phyloP scores from a whole-genome alignment of 805 yeast genomes.

The Sungouiozyma ichnusensis region DNA sequence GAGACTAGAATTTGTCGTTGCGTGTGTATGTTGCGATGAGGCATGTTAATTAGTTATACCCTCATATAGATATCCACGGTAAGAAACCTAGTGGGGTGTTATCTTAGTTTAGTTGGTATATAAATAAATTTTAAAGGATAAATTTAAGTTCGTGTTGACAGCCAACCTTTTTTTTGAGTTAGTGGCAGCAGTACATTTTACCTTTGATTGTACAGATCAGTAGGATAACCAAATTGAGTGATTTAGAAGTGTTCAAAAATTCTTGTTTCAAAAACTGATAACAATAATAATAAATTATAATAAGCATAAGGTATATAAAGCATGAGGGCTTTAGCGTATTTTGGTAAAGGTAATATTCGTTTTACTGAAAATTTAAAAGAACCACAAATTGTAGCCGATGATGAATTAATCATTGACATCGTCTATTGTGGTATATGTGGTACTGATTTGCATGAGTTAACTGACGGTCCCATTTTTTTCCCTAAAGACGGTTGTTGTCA shows the following conservation, averaged over 20 bases:
- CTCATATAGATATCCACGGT: too few relatives aligned
- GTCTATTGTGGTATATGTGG: conserved; percentile 56
- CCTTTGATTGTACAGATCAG: background rate
- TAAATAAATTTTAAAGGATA: background rate
- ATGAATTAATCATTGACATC: conserved; percentile 37
- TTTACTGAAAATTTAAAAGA: conserved; percentile 29
- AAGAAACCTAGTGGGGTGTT: background rate
- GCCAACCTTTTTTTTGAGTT: background rate
- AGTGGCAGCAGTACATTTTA: background rate
- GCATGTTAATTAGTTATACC: too few relatives aligned
- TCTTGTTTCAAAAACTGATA: too few relatives aligned
- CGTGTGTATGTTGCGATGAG: too few relatives aligned
- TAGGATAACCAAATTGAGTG: too few relatives aligned
- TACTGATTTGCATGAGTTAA: conserved; percentile 47
- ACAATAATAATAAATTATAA: too few relatives aligned
- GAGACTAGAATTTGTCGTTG: too few relatives aligned
- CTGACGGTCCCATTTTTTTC: conserved; percentile 52
- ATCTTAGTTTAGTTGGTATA: background rate
- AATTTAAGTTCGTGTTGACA: too few relatives aligned
- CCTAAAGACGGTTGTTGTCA: conserved; percentile 31
- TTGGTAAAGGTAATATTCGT: conserved; percentile 37
- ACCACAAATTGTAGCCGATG: conserved; percentile 29
- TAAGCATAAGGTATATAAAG: background rate
- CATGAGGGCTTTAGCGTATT: conserved; percentile 40
- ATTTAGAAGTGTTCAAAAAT: too few relatives aligned